A percentile compares a stretch with the other conserved stretches of the same genome.
phyloP scores from a whole-genome alignment of 768 basidiomycete species.

The Suillus bovinus region DNA sequence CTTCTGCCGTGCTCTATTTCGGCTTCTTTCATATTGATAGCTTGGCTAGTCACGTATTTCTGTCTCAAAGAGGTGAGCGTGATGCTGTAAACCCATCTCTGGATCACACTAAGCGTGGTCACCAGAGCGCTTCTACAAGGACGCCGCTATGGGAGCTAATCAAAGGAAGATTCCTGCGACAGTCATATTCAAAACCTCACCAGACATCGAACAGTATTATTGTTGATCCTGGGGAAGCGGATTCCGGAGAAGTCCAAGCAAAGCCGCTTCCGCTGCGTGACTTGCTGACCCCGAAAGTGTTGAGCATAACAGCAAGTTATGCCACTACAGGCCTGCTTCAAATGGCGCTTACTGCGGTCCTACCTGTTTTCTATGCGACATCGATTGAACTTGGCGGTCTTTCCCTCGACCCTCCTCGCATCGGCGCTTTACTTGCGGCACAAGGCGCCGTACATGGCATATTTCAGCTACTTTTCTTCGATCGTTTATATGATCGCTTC shows the following conservation, averaged over 20 bases:
- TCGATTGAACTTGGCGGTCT: conserved; percentile 33
- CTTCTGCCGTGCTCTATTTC: conserved; percentile 69
- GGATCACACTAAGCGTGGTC: background rate
- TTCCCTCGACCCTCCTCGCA: conserved; percentile 26
- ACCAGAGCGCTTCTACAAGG: background rate
- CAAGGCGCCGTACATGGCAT: conserved; percentile 36
- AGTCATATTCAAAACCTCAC: background rate
- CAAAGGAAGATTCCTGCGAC: background rate
- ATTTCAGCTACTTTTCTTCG: conserved; percentile 64
- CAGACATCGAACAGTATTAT: background rate
- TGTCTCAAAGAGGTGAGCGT: background rate
- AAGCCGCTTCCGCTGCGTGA: conserved; percentile 45
- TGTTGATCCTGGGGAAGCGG: background rate
- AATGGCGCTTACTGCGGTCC: conserved; percentile 54
- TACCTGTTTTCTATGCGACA: conserved; percentile 34
- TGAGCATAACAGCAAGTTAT: conserved; percentile 62
- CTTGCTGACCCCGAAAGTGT: conserved; percentile 53
- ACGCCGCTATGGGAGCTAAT: background rate
- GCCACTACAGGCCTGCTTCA: conserved; percentile 60
- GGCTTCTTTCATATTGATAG: conserved; percentile 16
- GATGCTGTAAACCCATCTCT: background rate
- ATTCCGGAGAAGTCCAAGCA: background rate
- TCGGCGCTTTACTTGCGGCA: conserved; percentile 29
- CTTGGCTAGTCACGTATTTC: background rate
- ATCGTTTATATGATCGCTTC: conserved; percentile 49